phyloP scores from a whole-genome alignment of 352 stramenopile species.

The Phytopythium cucurbitacearum region DNA sequence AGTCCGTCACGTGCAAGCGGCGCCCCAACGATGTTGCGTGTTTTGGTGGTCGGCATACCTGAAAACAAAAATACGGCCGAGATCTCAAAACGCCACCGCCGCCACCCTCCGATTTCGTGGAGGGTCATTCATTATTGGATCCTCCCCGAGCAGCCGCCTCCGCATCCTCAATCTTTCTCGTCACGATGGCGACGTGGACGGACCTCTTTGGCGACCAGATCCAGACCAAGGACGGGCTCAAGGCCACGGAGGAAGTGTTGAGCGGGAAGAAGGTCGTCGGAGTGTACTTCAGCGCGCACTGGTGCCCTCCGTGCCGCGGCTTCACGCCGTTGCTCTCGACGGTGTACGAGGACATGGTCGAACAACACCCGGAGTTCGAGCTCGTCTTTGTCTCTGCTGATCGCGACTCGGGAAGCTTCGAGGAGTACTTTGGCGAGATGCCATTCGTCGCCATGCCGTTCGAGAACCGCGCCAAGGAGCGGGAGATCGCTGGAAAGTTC shows the following conservation, averaged over 20 bases:
- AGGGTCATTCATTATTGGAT: too few species aligned
- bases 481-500: conserved; percentile 77
- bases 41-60: too few species aligned
- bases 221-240: conserved; percentile 68
- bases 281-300: conserved; percentile 96
- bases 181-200: conserved; percentile 39
- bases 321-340: conserved; percentile 93
- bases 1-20: too few species aligned
- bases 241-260: conserved; percentile 66
- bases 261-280: conserved; percentile 79
- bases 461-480: conserved; percentile 65
- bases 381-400: conserved; percentile 90
- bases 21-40: too few species aligned
- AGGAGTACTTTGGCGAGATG: conserved; percentile 91
- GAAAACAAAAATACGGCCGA: too few species aligned
- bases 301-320: conserved; percentile 90
- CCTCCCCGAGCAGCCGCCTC: too few species aligned
- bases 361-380: conserved; percentile 87
- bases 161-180: too few species aligned
- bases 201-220: conserved; percentile 66
- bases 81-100: too few species aligned
- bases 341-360: conserved; percentile 88
- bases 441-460: conserved; percentile 93
- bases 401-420: conserved; percentile 62
- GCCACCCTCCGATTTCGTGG: too few species aligned